Conservation (phyloP, 306 rosid species). For the Citrullus amarus region DNA sequence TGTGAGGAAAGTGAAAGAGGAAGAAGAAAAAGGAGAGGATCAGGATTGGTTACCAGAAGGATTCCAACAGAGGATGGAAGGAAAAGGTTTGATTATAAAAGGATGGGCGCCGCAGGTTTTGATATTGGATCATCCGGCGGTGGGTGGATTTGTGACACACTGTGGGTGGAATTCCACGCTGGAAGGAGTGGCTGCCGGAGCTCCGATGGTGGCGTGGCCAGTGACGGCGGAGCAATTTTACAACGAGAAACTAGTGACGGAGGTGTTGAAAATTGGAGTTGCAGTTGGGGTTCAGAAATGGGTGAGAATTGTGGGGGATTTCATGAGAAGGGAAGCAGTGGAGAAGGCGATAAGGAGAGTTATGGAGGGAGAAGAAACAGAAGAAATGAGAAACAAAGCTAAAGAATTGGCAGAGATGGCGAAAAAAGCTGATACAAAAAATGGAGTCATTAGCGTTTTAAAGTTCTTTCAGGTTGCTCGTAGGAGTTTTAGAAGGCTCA, state of each 20-base stretch:
- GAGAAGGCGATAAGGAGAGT: background rate
- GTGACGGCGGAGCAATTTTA: background rate
- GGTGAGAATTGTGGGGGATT: background rate
- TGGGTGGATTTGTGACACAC: slow-evolving; percentile 61
- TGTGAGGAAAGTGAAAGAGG: slow-evolving; percentile 7
- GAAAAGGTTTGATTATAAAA: slow-evolving; percentile 39
- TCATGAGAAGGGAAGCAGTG: background rate
- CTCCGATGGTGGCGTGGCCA: slow-evolving; percentile 34
- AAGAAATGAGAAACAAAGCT: background rate
- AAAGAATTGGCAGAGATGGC: background rate
- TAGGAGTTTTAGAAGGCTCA: no score
- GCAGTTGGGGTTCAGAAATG: background rate
- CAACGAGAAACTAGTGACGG: background rate
- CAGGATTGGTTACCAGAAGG: slow-evolving; percentile 21
- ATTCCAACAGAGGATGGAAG: slow-evolving; percentile 38
- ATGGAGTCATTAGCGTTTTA: background rate
- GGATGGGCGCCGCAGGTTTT: slow-evolving; percentile 69
- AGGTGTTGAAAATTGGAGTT: background rate
- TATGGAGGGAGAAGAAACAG: background rate
- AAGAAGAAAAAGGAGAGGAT: background rate
- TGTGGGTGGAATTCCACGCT: slow-evolving; percentile 71
- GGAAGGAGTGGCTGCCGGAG: slow-evolving; percentile 41
- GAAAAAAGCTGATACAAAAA: background rate
- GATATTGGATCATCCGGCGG: slow-evolving; percentile 39
- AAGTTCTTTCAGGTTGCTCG: background rate